phyloP scores from a whole-genome alignment of 1,139 yeast species.

The Zygosaccharomyces sapae region DNA sequence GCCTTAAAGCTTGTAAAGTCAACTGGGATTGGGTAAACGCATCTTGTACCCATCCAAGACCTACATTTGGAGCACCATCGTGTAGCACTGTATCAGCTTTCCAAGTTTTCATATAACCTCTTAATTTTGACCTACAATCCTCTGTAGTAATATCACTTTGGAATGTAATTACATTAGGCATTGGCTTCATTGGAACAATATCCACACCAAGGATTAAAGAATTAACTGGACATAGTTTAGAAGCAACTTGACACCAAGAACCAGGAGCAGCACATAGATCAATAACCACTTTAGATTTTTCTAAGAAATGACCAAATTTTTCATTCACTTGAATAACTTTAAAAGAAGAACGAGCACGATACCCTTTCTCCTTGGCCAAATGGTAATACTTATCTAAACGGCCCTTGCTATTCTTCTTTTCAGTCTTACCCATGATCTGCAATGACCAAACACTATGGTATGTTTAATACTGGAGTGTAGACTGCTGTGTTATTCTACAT shows the following conservation, averaged over 20 bases:
- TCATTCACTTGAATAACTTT: slow-evolving; percentile 93
- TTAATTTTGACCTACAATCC: slow-evolving; percentile 87
- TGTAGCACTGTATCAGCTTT: slow-evolving; percentile 97
- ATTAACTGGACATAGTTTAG: slow-evolving; percentile 85
- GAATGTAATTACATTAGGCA: slow-evolving; percentile 90
- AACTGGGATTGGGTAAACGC: slow-evolving; percentile 97
- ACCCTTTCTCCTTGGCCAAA: slow-evolving; percentile 95
- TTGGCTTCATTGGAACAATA: slow-evolving; percentile 91
- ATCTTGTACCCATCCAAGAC: slow-evolving; percentile 99
- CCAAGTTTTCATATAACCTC: slow-evolving; percentile 98
- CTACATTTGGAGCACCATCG: slow-evolving; percentile 99
- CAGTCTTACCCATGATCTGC: slow-evolving; percentile 74
- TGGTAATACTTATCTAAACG: slow-evolving; percentile 97
- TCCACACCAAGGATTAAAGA: slow-evolving; percentile 96
- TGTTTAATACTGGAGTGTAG: not conserved
- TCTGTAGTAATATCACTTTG: slow-evolving; percentile 98
- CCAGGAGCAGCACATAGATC: slow-evolving; percentile 99
- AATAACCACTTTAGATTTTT: slow-evolving; percentile 90
- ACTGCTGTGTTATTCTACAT: not conserved
- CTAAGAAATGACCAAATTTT: slow-evolving; percentile 91
- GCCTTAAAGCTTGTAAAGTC: slow-evolving; percentile 84
- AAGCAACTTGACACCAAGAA: slow-evolving; percentile 99
- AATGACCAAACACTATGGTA: not conserved
- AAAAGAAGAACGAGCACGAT: slow-evolving; percentile 98
- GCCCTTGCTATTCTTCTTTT: slow-evolving; percentile 96